These are phyloP conservation scores for Cutaneotrichosporon arboriforme DNA, from an alignment of 1,284 basidiomycete species.

Conservation along the genomic window DNA sequence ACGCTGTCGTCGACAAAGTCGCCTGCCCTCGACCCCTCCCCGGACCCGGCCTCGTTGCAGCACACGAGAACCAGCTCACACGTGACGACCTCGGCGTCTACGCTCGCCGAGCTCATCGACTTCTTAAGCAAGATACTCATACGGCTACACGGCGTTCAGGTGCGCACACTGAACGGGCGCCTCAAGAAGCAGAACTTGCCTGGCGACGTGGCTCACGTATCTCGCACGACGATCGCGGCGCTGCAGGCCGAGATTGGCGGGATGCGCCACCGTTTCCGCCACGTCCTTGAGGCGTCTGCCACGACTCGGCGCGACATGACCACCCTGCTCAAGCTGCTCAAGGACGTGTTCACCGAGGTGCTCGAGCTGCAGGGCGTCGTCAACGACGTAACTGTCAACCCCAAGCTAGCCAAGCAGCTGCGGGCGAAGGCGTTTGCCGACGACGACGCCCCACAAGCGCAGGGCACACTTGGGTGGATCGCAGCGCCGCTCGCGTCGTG, in stretches of 20 bases:
- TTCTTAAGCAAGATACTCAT: slow-evolving; percentile 62
- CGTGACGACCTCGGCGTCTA: not conserved
- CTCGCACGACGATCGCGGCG: slow-evolving; percentile 70
- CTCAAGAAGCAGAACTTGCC: slow-evolving; percentile 83
- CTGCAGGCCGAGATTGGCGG: slow-evolving; percentile 67
- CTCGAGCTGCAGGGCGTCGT: slow-evolving; percentile 73
- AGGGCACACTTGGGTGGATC: slow-evolving; percentile 60
- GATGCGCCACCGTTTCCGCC: slow-evolving; percentile 69
- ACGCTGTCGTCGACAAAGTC: not conserved
- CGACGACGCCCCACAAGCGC: slow-evolving; percentile 51
- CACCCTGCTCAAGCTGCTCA: slow-evolving; percentile 73
- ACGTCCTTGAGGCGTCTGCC: slow-evolving; percentile 54
- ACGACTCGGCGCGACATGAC: slow-evolving; percentile 80
- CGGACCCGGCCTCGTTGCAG: not conserved
- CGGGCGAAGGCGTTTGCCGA: slow-evolving; percentile 56
- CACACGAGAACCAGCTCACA: not conserved
- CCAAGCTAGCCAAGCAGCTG: slow-evolving; percentile 64
- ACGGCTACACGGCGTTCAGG: slow-evolving; percentile 73
- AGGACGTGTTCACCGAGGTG: slow-evolving; percentile 77
- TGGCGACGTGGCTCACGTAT: slow-evolving; percentile 80
- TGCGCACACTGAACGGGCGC: slow-evolving; percentile 78
- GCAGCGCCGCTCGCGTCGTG: slow-evolving; percentile 51
- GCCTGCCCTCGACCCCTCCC: not conserved
- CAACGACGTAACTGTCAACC: slow-evolving; percentile 88
- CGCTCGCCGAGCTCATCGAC: slow-evolving; percentile 24